Evolutionary conservation across 345 rosid species (phyloP), one percentile per base, ranked within the genome.

Genomic region (Eucalyptus erythrocorys): DNA sequence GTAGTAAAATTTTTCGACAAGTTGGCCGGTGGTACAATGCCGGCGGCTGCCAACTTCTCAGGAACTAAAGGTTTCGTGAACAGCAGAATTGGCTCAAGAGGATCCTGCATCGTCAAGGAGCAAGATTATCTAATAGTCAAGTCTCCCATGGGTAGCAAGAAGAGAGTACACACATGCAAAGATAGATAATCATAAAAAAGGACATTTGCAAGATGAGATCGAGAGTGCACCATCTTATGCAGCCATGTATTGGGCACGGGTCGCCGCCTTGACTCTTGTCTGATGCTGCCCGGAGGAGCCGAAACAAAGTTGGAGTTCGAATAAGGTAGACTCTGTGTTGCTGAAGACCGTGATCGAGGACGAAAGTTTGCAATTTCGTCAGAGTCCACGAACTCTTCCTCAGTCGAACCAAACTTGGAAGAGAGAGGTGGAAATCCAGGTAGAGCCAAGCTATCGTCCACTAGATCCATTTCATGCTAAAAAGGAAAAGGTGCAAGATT

Each of bases 51-150:
- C 92, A 98, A 92, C 93, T 97, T 98, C 32, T 96, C 99, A 0
- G 98, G 96, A 90, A 98, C 96, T 21, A 97, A 91, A 57, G 99
- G 98, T 88, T 98, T 97, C 53, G 99, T 94, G 93, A 97, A 98
- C 89, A 98, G 90, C 90, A 98, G 89, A 59, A 95, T 95, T 2
- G 99, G 99, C 94, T 98, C 99, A 48, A 92, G 90, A 89, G 97
- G 97, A 94, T 97, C 99, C 99, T 98, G 95, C 88, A 90, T 87
- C 40, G 32, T 87, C 85, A 90, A 87, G 30, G 81, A 8, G 21
- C 47, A 48, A 40, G 42, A 76, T 43, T 16, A 66, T 43, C 66
- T 45, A 40, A 40, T 81, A 7, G 53, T 88, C 86, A 79, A 87
- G 43, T 21, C 84, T 40, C 84, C 16, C 3, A 76, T 49, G 48